Evolutionary conservation across 2,329 filamentous ascomycete genomes (phyloP).

Genomic region (Sarocladium brachiariae): DNA sequence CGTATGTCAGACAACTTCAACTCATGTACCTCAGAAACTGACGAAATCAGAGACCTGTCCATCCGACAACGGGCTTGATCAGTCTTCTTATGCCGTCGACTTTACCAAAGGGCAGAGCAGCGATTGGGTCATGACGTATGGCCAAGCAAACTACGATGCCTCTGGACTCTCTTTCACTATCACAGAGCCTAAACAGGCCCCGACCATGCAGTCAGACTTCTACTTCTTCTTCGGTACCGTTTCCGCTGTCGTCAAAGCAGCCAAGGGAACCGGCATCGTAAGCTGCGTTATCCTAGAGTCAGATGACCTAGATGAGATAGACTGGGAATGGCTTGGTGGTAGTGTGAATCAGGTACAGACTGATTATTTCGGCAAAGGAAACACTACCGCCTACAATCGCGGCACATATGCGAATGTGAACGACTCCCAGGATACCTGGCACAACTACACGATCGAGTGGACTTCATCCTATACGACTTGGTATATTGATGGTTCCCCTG

Average conservation of each 20-base stretch:
- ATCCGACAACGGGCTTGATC: constrained; percentile 56
- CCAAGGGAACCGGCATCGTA: constrained; percentile 51
- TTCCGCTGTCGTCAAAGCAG: constrained; percentile 48
- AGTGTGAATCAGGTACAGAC: constrained; percentile 58
- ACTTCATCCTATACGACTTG: constrained; percentile 42
- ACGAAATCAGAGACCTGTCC: constrained; percentile 38
- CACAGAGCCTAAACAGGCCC: constrained; percentile 43
- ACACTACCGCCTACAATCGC: constrained; percentile 56
- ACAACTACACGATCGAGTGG: constrained; percentile 54
- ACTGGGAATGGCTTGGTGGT: constrained; percentile 72
- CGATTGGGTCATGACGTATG: constrained; percentile 13
- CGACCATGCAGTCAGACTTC: constrained; percentile 59
- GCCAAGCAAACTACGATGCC: constrained; percentile 16
- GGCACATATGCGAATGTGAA: constrained; percentile 44
- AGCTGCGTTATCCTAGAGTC: constrained; percentile 68
- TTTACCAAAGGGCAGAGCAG: constrained; percentile 55
- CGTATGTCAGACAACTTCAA: neutral
- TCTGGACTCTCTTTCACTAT: constrained; percentile 40
- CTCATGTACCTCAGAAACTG: neutral
- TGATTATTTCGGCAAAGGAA: constrained; percentile 68
- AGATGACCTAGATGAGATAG: constrained; percentile 69
- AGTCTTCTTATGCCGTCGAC: constrained; percentile 44
- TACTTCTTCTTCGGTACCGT: constrained; percentile 78
- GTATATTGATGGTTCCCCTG: constrained; percentile 48
- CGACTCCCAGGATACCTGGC: constrained; percentile 34